Percentiles rank a stretch among this genome's conserved stretches.
Evolutionary conservation across 2,329 filamentous ascomycete genomes (phyloP).

Genomic region (Colletotrichum cuscutae): DNA sequence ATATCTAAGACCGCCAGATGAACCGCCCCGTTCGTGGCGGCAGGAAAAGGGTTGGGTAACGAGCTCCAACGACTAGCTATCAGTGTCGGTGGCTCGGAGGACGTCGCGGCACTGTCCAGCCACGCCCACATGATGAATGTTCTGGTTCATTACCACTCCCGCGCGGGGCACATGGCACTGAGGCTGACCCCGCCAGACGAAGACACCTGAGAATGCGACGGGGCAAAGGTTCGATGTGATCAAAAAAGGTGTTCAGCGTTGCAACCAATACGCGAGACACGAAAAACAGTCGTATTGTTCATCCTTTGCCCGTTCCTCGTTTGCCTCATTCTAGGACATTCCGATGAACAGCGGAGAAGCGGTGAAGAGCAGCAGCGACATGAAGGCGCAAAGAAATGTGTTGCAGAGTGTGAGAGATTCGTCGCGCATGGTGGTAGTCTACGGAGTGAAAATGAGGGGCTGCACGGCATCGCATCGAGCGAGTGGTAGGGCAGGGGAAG

Average conservation of each 20-base stretch:
- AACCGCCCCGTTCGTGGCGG: slow-evolving; percentile 10
- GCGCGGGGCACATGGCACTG: slow-evolving; percentile 23
- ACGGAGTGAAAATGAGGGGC: slow-evolving; percentile 20
- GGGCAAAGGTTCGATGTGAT: not conserved
- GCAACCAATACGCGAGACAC: slow-evolving; percentile 35
- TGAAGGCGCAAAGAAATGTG: slow-evolving; percentile 13
- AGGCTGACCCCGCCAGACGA: slow-evolving; percentile 25
- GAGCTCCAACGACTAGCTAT: slow-evolving; percentile 13
- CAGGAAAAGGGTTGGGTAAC: slow-evolving; percentile 3
- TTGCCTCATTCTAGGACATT: slow-evolving; percentile 9
- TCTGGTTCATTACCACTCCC: slow-evolving; percentile 22
- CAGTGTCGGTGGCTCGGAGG: not conserved
- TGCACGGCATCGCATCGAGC: slow-evolving; percentile 39
- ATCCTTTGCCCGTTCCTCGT: not conserved
- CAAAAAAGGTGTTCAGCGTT: slow-evolving; percentile 19
- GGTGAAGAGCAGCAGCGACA: slow-evolving; percentile 15
- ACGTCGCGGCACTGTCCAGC: slow-evolving; percentile 13
- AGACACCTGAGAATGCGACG: not conserved
- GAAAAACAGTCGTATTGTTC: slow-evolving; percentile 10
- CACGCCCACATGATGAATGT: slow-evolving; percentile 17
- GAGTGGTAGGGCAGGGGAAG: slow-evolving; percentile 12
- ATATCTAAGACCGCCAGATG: slow-evolving; percentile 11
- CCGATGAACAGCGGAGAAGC: slow-evolving; percentile 12
- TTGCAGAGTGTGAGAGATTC: slow-evolving; percentile 15
- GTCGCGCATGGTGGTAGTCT: slow-evolving; percentile 11